Evolutionary conservation across 1,139 yeast genomes (phyloP).

Genomic region (Pichia inconspicua): DNA sequence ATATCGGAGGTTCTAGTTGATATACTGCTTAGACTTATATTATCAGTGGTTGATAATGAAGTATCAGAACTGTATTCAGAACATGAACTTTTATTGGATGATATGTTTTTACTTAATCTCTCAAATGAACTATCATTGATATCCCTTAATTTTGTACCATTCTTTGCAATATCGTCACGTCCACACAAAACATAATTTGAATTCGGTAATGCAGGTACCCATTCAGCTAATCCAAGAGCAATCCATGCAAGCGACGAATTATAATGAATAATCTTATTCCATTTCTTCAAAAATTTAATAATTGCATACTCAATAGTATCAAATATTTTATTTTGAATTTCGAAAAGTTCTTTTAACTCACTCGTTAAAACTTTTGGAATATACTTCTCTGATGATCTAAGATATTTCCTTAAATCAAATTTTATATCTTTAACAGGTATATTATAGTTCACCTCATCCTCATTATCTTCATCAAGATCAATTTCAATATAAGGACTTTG

Average conservation of each 20-base stretch:
- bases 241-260: constrained; percentile 83
- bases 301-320: constrained; percentile 55
- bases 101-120: constrained; percentile 17
- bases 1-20: constrained; percentile 15
- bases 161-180: constrained; percentile 29
- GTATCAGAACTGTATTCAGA: not conserved
- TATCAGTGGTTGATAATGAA: not conserved
- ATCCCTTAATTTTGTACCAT: constrained; percentile 33
- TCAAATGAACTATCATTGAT: constrained; percentile 41
- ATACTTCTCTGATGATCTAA: constrained; percentile 31
- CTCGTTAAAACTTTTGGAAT: constrained; percentile 21
- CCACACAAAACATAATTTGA: constrained; percentile 34
- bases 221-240: constrained; percentile 80
- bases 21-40: constrained; percentile 9
- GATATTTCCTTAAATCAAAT: constrained; percentile 47
- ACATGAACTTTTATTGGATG: constrained; percentile 3
- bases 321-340: constrained; percentile 46
- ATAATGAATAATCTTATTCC: constrained; percentile 74
- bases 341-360: constrained; percentile 25
- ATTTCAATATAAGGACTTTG: constrained; percentile 44
- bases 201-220: constrained; percentile 59
- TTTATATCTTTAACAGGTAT: constrained; percentile 34
- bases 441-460: constrained; percentile 13
- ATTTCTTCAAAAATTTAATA: constrained; percentile 56
- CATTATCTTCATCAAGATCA: constrained; percentile 16